Evolutionary conservation across 2,329 filamentous ascomycete genomes (phyloP), one percentile per base, ranked within the genome.

Genomic region (Triangularia setosa): DNA sequence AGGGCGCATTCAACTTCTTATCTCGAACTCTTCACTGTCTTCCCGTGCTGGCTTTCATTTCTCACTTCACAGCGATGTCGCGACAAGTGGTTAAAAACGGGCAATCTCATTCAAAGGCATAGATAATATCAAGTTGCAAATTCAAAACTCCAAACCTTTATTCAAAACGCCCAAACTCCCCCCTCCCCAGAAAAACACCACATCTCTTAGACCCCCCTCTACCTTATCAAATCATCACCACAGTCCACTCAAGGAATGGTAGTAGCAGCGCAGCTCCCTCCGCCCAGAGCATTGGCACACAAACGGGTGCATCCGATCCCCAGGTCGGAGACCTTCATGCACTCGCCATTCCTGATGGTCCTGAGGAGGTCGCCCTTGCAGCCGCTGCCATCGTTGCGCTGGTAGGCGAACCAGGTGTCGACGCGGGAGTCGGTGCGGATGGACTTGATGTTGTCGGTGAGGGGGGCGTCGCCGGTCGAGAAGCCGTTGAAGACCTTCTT

Each of bases 361-460:
- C 1, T 55, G 44, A 63, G 12, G 21, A 63, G 57, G 16, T 63
- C 61, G 28, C 61, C 61, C 61, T 63, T 63, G 61, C 61, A 63
- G 23, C 56, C 48, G 3, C 18, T 27, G 18, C 61, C 61, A 16
- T 63, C 61, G 56, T 55, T 63, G 56, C 35, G 28, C 57, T 60
- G 61, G 48, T 63, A 63, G 56, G 61, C 56, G 23, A 55, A 61
- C 60, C 60, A 61, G 12, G 23, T 21, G 23, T 61, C 60, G 18
- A 27, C 28, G 52, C 23, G 23, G 62, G 52, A 55, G 14, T 80
- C 78, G 44, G 78, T 75, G 72, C 80, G 80, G 73, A 81, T 81
- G 67, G 81, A 80, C 70, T 81, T 81, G 40, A 79, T 79, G 66
- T 81, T 81, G 44, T 78, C 75, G 60, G 78, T 75, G 4, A 67